phyloP scores from a whole-genome alignment of 345 rosid species.

The Reutealis trisperma region DNA sequence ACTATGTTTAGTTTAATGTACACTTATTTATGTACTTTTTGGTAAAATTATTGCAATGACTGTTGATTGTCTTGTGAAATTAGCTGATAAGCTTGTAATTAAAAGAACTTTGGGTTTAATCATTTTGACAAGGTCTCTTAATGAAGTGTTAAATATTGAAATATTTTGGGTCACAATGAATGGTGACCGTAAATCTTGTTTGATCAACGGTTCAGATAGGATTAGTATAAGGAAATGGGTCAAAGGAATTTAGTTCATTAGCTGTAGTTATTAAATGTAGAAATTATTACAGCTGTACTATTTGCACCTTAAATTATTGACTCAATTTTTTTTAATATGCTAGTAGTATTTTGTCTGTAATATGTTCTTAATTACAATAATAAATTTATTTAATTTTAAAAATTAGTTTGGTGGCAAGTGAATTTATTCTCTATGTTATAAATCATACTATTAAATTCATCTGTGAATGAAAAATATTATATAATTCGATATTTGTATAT shows the following conservation, averaged over 20 bases:
- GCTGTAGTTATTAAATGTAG: constrained; percentile 4
- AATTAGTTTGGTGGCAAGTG: no score
- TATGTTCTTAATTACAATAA: no score
- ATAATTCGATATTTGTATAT: no score
- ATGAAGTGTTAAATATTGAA: neutral
- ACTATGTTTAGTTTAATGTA: no score
- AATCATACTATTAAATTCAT: no score
- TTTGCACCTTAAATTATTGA: neutral
- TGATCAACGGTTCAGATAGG: no score
- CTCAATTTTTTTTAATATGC: no score
- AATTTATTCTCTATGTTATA: no score
- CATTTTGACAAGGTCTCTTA: constrained; percentile 1
- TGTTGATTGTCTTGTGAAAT: neutral
- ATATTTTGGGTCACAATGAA: neutral
- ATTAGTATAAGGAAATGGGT: no score
- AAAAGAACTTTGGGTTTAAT: neutral
- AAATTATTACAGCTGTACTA: neutral
- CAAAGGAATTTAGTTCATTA: neutral
- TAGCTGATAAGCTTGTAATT: neutral
- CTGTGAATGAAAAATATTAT: no score
- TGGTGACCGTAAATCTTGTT: neutral
- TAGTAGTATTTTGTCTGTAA: no score
- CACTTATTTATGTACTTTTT: neutral
- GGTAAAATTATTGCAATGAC: neutral
- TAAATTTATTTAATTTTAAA: no score